Percentiles rank a stretch among this genome's conserved stretches.
Conservation (phyloP, 2,329 filamentous ascomycete species). For the Biscogniauxia marginata region DNA sequence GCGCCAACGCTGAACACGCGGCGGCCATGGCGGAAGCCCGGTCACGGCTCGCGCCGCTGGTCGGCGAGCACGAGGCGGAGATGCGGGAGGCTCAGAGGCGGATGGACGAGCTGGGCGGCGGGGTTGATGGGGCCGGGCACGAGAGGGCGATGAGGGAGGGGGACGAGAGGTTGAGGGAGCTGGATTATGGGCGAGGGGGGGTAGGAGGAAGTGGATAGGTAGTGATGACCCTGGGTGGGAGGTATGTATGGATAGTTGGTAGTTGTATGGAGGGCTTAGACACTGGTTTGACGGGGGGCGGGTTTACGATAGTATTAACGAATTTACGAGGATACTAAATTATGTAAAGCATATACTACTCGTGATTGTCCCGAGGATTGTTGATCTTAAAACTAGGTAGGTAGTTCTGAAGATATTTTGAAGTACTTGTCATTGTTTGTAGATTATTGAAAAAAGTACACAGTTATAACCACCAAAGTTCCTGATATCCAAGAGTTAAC, state of each 20-base stretch:
- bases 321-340: no score
- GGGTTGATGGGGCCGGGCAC: neutral
- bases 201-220: neutral
- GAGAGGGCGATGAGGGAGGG: slow-evolving; percentile 11
- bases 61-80: slow-evolving; percentile 9
- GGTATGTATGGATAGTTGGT: neutral
- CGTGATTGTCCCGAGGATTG: no score
- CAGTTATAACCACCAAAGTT: no score
- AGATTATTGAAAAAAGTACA: no score
- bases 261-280: neutral
- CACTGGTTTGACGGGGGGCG: no score
- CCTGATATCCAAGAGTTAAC: no score
- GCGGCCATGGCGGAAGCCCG: slow-evolving; percentile 16
- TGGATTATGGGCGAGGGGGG: slow-evolving; percentile 2
- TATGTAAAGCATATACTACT: no score
- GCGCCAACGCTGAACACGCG: slow-evolving; percentile 17
- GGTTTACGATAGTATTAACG: no score
- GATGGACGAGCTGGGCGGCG: neutral
- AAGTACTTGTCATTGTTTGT: neutral
- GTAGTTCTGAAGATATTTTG: no score
- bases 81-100: neutral
- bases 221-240: neutral
- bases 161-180: slow-evolving; percentile 8
- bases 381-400: no score
- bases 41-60: slow-evolving; percentile 16